Conservation (phyloP, 169 alveolate species). For the Eimeria acervulina region DNA sequence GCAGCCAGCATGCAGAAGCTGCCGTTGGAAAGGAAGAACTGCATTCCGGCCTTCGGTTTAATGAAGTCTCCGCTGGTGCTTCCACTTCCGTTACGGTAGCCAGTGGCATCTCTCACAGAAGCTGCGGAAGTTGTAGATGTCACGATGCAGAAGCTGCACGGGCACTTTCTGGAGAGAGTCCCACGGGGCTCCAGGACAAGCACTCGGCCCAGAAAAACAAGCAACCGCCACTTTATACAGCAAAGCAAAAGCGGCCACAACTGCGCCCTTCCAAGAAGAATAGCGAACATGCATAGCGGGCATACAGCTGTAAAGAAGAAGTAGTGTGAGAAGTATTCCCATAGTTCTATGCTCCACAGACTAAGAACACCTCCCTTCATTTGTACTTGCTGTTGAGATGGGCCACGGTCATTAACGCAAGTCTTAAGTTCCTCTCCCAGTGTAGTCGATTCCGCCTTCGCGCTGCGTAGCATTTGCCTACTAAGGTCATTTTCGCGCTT, state of each 20-base stretch:
- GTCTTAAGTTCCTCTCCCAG: neutral
- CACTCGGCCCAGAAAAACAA: slow-evolving; percentile 33
- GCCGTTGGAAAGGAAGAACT: slow-evolving; percentile 28
- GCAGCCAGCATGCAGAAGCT: slow-evolving; percentile 42
- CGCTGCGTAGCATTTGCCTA: slow-evolving; percentile 28
- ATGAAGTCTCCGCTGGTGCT: neutral
- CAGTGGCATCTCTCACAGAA: neutral
- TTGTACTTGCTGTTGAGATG: neutral
- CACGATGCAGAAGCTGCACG: slow-evolving; percentile 21
- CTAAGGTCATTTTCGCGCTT: slow-evolving; percentile 48
- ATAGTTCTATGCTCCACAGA: slow-evolving; percentile 55
- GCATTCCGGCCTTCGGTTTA: neutral
- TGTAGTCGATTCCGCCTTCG: neutral
- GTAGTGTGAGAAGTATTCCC: slow-evolving; percentile 51
- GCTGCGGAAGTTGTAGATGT: neutral
- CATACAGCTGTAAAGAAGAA: slow-evolving; percentile 26
- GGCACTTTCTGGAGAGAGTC: neutral
- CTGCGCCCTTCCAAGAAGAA: slow-evolving; percentile 63
- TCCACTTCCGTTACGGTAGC: neutral
- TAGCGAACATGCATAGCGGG: slow-evolving; percentile 51
- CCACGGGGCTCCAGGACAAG: neutral
- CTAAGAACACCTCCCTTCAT: neutral
- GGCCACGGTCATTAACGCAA: neutral
- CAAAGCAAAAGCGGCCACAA: slow-evolving; percentile 48
- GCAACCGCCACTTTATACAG: slow-evolving; percentile 71